Base-by-base conservation (phyloP, 208 protist species). In the Crithidia brevicula region DNA sequence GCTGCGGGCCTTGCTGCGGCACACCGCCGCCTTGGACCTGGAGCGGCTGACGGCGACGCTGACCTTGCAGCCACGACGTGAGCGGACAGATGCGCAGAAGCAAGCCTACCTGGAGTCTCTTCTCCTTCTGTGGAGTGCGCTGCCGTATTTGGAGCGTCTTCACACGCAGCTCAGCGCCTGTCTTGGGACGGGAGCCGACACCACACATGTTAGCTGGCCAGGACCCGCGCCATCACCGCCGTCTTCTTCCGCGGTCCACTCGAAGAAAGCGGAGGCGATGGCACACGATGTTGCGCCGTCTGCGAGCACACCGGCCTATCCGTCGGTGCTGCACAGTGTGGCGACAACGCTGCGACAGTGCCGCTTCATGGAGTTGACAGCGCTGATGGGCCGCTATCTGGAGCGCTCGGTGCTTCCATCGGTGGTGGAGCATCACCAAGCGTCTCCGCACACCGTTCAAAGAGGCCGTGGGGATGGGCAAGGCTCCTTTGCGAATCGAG, bases 261-360 rank as follows among this genome's bases (percentile, higher is more conserved):
- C 15, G 30, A 34, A 34, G 10, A 28, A 25, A 33, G 43, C 23
- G 10, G 42, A 7, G 1, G 23, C 30, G 11, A 2, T 23, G 10
- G 8, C 56, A 18, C 11, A 11, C 23, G 31, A n/a, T 7, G 27
- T 28, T 22, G 28, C 28, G 23, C 18, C 50, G 33, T 23, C 28
- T 11, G 23, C 5, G 18, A 75, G 74, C 47, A 59, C 61, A 13
- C 31, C 67, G 31, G 62, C 18, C 7, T 59, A 50, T 30, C 68
- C 81, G 0, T 67, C 61, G 34, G 67, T 90, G 33, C 69, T 90
- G 16, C 56, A 75, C 40, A 85, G 74, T 38, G 72, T 90, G 18
- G 61, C 74, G 36, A 52, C 81, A 7, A 80, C 81, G 22, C 69
- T 90, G 5, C 68, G 36, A 3, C 66, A 72, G 27, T 90, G 81